Evolutionary conservation across 352 stramenopile genomes (phyloP).

Genomic region (Saprolegnia diclina): DNA sequence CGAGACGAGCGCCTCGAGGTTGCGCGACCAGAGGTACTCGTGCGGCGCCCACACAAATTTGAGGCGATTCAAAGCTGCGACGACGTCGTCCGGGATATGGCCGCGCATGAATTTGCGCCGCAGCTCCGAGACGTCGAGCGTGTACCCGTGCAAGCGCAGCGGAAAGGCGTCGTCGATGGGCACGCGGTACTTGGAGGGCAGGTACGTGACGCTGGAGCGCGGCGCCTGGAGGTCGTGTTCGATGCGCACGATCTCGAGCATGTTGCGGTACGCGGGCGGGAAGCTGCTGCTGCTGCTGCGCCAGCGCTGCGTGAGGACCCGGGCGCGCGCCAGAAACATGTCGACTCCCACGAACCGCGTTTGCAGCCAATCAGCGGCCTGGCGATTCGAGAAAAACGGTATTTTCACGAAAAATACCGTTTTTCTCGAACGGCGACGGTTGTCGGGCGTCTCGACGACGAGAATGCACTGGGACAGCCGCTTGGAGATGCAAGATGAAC

Average conservation of each 20-base stretch:
- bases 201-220: background rate
- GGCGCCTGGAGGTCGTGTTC: background rate
- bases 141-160: background rate
- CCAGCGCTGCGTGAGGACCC: too few species aligned
- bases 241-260: conserved; percentile 4
- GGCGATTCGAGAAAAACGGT: too few species aligned
- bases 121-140: background rate
- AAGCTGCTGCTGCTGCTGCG: background rate
- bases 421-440: too few species aligned
- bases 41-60: conserved; percentile 22
- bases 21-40: conserved; percentile 21
- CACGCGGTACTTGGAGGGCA: background rate
- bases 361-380: too few species aligned
- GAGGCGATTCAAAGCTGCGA: background rate
- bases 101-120: background rate
- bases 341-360: too few species aligned
- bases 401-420: too few species aligned
- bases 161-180: conserved; percentile 1
- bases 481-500: too few species aligned
- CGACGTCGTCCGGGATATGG: background rate
- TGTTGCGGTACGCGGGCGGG: background rate
- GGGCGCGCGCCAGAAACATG: too few species aligned
- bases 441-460: too few species aligned
- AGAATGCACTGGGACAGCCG: too few species aligned
- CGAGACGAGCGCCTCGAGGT: conserved; percentile 39